A percentile compares a stretch with the other conserved stretches of the same genome.
These are phyloP conservation scores for Amanita brunnescens DNA, from an alignment of 768 basidiomycete species.

Conservation along the genomic window DNA sequence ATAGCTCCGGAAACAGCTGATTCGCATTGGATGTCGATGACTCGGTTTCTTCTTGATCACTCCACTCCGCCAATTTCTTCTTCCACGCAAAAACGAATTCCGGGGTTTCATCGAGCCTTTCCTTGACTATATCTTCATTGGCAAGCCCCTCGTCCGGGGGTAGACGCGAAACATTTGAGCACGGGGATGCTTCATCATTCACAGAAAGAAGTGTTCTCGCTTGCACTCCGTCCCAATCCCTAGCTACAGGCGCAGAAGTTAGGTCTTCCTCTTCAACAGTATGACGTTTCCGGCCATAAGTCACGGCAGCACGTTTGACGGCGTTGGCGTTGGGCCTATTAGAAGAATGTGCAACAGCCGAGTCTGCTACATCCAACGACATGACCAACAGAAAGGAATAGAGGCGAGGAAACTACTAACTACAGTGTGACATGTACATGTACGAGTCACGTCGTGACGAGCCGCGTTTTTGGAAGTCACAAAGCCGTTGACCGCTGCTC, in stretches of 20 bases:
- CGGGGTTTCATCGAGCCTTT: conserved; percentile 9
- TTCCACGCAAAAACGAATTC: conserved; percentile 36
- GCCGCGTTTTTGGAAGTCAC: conserved; percentile 21
- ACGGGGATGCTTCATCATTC: neutral
- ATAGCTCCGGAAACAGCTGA: neutral
- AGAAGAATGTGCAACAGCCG: conserved; percentile 26
- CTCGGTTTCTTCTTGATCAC: conserved; percentile 25
- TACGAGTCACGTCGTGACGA: conserved; percentile 1
- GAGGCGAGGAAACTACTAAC: conserved; percentile 4
- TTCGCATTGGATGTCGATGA: neutral
- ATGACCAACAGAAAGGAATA: conserved; percentile 28
- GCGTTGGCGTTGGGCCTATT: conserved; percentile 12
- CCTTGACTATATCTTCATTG: conserved; percentile 13
- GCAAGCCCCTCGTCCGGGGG: conserved; percentile 14
- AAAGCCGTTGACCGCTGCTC: conserved; percentile 7
- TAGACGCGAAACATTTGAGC: conserved; percentile 4
- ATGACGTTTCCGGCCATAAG: conserved; percentile 34
- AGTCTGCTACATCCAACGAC: conserved; percentile 29
- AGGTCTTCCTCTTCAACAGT: conserved; percentile 18
- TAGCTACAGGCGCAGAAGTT: conserved; percentile 17
- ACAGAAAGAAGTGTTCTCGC: conserved; percentile 8
- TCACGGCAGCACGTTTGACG: conserved; percentile 31
- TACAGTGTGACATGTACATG: conserved; percentile 8
- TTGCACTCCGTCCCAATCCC: conserved; percentile 10
- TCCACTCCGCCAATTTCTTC: conserved; percentile 31